A percentile compares a stretch with the other conserved stretches of the same genome.
Evolutionary conservation across 371 early-diverging fungal species (phyloP).

Genomic region (Blyttiomyces sp.): DNA sequence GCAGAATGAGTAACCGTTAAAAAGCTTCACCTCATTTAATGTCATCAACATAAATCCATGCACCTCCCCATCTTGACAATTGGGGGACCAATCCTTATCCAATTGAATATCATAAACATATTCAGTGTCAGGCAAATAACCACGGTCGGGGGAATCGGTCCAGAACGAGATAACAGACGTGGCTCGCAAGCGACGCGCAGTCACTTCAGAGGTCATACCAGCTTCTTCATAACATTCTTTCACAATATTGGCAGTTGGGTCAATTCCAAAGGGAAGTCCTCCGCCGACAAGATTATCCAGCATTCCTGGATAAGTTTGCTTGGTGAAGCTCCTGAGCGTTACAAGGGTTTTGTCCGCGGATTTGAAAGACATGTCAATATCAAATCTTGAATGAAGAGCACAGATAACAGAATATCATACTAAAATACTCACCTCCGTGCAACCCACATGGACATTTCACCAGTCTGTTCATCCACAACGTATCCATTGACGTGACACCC

Average conservation of each 20-base stretch:
- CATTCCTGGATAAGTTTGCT: constrained; percentile 83
- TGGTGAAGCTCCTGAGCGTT: constrained; percentile 48
- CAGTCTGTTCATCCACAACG: constrained; percentile 33
- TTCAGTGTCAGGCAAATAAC: constrained; percentile 54
- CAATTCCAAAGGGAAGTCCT: constrained; percentile 68
- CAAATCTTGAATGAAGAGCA: not conserved
- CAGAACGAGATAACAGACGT: constrained; percentile 72
- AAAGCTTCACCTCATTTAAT: constrained; percentile 58
- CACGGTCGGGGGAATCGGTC: constrained; percentile 68
- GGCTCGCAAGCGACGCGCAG: constrained; percentile 48
- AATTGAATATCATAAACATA: constrained; percentile 81
- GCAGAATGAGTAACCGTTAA: not conserved
- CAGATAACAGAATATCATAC: too few relatives aligned
- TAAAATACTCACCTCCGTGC: constrained; percentile 71
- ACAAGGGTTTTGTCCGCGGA: not conserved
- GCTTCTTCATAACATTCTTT: constrained; percentile 94
- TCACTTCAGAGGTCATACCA: constrained; percentile 56
- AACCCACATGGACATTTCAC: constrained; percentile 76
- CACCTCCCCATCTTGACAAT: constrained; percentile 86
- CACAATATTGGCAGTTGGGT: constrained; percentile 63
- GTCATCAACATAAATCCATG: constrained; percentile 74
- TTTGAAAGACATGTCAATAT: not conserved
- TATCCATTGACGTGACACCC: constrained; percentile 76
- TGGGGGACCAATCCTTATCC: constrained; percentile 59
- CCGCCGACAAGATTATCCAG: constrained; percentile 89